Conservation (phyloP, 1,139 yeast genomes). For the Yamadazyma siamensis region DNA sequence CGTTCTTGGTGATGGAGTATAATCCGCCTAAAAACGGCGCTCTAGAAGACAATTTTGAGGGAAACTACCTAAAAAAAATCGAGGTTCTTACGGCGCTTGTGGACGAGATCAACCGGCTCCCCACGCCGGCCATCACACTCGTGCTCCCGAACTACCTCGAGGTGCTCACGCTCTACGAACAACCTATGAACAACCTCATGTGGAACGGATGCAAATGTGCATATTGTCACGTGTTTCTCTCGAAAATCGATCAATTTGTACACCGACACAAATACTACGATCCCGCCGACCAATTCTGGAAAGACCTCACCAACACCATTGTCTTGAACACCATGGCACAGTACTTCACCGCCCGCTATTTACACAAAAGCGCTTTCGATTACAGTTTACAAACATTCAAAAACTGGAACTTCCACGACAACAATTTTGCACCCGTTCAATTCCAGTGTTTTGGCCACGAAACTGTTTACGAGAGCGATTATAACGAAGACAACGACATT, state of each 20-base stretch:
- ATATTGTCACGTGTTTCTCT: slow-evolving; percentile 48
- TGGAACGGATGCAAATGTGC: slow-evolving; percentile 76
- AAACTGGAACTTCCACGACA: slow-evolving; percentile 39
- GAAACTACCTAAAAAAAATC: slow-evolving; percentile 61
- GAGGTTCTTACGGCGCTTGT: slow-evolving; percentile 45
- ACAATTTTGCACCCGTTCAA: slow-evolving; percentile 23
- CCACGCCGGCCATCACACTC: slow-evolving; percentile 34
- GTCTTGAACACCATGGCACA: slow-evolving; percentile 52
- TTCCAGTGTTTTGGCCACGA: slow-evolving; percentile 35
- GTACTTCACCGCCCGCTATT: slow-evolving; percentile 33
- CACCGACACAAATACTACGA: slow-evolving; percentile 62
- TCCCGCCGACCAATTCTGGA: slow-evolving; percentile 38
- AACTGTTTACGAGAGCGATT: slow-evolving; percentile 37
- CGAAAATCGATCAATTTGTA: slow-evolving; percentile 52
- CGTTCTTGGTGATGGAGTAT: slow-evolving; percentile 10
- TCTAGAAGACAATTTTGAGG: slow-evolving; percentile 61
- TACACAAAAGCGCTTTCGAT: slow-evolving; percentile 21
- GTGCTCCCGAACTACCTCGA: slow-evolving; percentile 58
- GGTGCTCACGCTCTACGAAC: slow-evolving; percentile 64
- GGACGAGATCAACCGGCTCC: slow-evolving; percentile 23
- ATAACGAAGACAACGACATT: slow-evolving; percentile 30
- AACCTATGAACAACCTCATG: slow-evolving; percentile 59
- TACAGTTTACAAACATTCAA: slow-evolving; percentile 12
- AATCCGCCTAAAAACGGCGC: slow-evolving; percentile 18
- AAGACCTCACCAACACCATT: slow-evolving; percentile 58